Conservation (phyloP, 2,329 filamentous ascomycete genomes). For the Clonostachys solani region DNA sequence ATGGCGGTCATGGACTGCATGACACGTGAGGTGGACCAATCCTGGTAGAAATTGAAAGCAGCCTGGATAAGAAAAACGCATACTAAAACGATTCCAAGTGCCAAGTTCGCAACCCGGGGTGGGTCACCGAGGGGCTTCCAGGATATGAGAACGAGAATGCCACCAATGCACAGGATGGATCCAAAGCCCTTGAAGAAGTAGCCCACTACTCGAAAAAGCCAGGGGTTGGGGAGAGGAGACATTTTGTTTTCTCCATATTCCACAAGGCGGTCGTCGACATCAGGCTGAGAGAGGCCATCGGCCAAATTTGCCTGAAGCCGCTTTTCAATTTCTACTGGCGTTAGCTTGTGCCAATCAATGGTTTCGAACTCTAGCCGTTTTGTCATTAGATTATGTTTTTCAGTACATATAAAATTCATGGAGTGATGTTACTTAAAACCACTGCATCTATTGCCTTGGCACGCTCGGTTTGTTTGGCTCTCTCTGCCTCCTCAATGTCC, state of each 20-base stretch:
- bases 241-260: conserved; percentile 66
- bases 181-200: conserved; percentile 81
- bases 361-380: conserved; percentile 46
- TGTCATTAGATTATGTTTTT: no score
- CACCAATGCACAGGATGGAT: conserved; percentile 62
- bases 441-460: conserved; percentile 38
- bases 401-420: not conserved
- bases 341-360: conserved; percentile 65
- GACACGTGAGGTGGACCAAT: conserved; percentile 72
- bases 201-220: conserved; percentile 51
- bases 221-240: conserved; percentile 59
- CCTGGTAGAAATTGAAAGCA: conserved; percentile 65
- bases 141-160: conserved; percentile 69
- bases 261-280: conserved; percentile 46
- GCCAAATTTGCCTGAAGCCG: conserved; percentile 52
- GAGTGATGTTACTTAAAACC: conserved; percentile 19
- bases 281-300: conserved; percentile 56
- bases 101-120: conserved; percentile 38
- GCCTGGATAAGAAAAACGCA: conserved; percentile 68
- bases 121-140: conserved; percentile 73
- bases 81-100: conserved; percentile 68
- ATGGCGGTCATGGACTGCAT: conserved; percentile 83
- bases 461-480: no score
- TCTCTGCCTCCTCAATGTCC: no score
- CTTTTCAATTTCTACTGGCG: conserved; percentile 50